Base-by-base conservation (phyloP, 352 stramenopile species). In the Pythium coloratum region DNA sequence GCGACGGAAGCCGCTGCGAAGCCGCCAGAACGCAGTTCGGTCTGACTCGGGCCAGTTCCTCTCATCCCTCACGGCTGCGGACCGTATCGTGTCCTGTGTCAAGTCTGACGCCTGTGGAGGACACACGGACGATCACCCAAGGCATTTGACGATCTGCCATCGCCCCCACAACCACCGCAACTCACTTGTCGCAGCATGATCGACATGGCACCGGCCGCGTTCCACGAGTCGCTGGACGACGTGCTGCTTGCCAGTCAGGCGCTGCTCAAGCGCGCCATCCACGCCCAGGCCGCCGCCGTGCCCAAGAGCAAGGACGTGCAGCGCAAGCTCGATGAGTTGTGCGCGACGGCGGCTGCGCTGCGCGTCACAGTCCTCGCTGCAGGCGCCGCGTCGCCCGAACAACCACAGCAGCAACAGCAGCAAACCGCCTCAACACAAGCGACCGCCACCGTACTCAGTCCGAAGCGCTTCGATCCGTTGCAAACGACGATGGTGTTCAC, bases 381-480 rank as follows among this genome's bases (percentile, higher is more conserved):
- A 4, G 47, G 20, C 47, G 61, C 42, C 30, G 26, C 36, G 24
- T 50, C 42, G 13, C 26, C 14, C 16, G 32, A 49, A 34, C 20
- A 49, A 10, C 28, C 14, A 26, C 20, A 24, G 20, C 20, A 24
- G 20, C 44, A 61, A 26, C 34, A 40, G 58, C 32, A 30, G 47
- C 55, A 53, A 40, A n/a, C 32, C 64, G 44, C 28, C 36, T 33
- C 24, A 40, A 50, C 26, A 51, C n/a, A 56, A 62, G 16, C 34
- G 1, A 20, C 55, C 20, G 24, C 34, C 2, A 20, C 55, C 20
- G 24, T 28, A 3, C 13, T 64, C 1, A 26, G 28, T 30, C 33
- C 53, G 66, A 91, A 89, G 71, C 67, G 73, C 14, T 85, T 90
- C 18, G 73, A 86, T 12, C 56, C 70, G 50, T 65, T 92, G 63